A percentile compares a stretch with the other conserved stretches of the same genome.
Evolutionary conservation across 2,329 filamentous ascomycete genomes (phyloP).

Genomic region (Biscogniauxia marginata): DNA sequence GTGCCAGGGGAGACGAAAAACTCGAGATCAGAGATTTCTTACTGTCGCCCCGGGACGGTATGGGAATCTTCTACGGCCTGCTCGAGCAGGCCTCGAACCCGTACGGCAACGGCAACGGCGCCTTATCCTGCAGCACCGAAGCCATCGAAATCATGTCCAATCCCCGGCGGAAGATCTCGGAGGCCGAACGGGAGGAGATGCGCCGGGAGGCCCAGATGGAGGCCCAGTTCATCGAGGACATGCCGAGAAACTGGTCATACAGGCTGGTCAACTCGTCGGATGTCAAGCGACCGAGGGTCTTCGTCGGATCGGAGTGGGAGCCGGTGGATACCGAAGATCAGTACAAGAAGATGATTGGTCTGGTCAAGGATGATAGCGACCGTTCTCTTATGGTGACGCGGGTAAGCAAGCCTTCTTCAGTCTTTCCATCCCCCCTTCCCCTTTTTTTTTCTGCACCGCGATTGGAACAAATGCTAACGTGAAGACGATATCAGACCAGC

Average conservation of each 20-base stretch:
- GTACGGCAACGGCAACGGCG: background rate
- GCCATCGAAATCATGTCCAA: background rate
- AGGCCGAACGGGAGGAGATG: background rate
- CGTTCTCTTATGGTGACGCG: constrained; percentile 7
- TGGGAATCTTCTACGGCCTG: background rate
- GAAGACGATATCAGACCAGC: background rate
- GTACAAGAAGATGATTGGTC: constrained; percentile 11
- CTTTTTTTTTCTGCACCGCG: background rate
- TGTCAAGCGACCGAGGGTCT: background rate
- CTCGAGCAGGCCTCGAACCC: constrained; percentile 7
- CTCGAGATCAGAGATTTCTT: background rate
- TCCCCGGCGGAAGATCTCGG: too few relatives aligned
- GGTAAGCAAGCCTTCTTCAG: constrained; percentile 2
- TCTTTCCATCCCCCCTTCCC: too few relatives aligned
- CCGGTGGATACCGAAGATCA: constrained; percentile 6
- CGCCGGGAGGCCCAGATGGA: too few relatives aligned
- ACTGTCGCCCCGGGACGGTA: background rate
- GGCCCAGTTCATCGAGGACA: background rate
- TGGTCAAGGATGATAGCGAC: constrained; percentile 1
- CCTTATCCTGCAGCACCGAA: background rate
- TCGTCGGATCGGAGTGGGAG: constrained; percentile 3
- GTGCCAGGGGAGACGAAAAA: background rate
- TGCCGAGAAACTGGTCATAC: constrained; percentile 11
- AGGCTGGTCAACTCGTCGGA: constrained; percentile 3
- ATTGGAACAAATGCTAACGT: background rate